Percentiles rank a stretch among this genome's conserved stretches.
Evolutionary conservation across 75 land plant species (phyloP).

Genomic region (Picea glauca): DNA sequence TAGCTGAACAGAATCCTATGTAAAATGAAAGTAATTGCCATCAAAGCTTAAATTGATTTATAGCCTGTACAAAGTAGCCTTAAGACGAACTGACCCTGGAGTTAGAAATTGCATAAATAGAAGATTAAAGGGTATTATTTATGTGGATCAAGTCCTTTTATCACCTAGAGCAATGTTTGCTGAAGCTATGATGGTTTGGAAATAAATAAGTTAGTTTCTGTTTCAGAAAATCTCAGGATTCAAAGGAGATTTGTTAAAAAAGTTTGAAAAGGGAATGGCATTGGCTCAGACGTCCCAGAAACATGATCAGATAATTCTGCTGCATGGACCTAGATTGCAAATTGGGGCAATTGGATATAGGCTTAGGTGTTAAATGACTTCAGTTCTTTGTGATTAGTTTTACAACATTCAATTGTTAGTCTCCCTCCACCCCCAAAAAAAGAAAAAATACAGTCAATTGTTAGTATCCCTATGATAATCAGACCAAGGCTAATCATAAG

Average conservation of each 20-base stretch:
- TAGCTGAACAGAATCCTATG: not conserved
- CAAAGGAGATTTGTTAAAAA: no score
- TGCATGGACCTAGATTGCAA: not conserved
- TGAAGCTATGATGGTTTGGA: not conserved
- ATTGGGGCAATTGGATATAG: not conserved
- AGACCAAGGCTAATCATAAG: no score
- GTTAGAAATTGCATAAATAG: not conserved
- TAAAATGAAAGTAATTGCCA: not conserved
- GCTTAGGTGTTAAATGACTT: not conserved
- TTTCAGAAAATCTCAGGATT: slow-evolving; percentile 1
- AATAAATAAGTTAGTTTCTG: not conserved
- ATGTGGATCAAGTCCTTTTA: not conserved
- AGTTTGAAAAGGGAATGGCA: not conserved
- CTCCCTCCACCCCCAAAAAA: no score
- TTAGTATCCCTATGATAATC: no score
- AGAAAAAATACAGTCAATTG: no score
- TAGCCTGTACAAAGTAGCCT: not conserved
- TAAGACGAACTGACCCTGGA: no score
- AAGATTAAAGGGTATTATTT: not conserved
- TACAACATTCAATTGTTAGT: not conserved
- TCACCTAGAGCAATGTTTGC: not conserved
- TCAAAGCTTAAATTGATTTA: not conserved
- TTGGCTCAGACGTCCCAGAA: not conserved
- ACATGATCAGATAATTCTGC: not conserved
- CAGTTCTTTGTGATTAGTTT: not conserved